Evolutionary conservation across 805 yeast species (phyloP), one percentile per base, ranked within the genome.

Genomic region (Yarrowia bubula): DNA sequence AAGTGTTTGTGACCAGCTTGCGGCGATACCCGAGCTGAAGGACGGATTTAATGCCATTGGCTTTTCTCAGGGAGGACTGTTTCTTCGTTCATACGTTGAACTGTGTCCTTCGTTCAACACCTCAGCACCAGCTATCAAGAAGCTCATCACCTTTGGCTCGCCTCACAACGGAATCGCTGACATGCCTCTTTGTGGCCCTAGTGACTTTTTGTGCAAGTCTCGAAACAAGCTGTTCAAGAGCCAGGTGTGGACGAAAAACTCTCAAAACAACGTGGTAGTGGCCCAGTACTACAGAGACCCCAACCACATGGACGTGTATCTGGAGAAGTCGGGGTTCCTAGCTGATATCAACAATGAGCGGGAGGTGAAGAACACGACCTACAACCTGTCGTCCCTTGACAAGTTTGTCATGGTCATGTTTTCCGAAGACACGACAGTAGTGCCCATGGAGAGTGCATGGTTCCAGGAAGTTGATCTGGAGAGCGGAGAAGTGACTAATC

Each of bases 51-150:
- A 88, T 72, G 89, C 86, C 6, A 79, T 89, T 44, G 96, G 96
- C 5, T 86, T 87, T 69, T 88, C 93, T 0, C 96, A 89, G 72
- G 96, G 96, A 44, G 96, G 96, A 0, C 74, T 89, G n/a, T 85
- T 89, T 67, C 75, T 88, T n/a, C 75, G 96, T 51, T 87, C 86
- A 5, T 80, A 87, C 33, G 78, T 84, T 33, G 88, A 90, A 71
- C 74, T 82, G 28, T 89, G 93, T 74, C 80, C 76, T 32, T 61
- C 13, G 39, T 10, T 33, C 1, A 44, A 44, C 43, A 8, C 43
- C 46, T 58, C 51, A 31, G 37, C 48, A 17, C 65, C 65, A 2
- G 15, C 31, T 5, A 9, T 61, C 18, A 74, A 81, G 60, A 84
- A 79, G 35, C 75, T 89, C 55, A 76, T 89, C 13, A 88, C 96